Base-by-base conservation (phyloP, 78 protist species). In the Cavenderia fasciculata region DNA sequence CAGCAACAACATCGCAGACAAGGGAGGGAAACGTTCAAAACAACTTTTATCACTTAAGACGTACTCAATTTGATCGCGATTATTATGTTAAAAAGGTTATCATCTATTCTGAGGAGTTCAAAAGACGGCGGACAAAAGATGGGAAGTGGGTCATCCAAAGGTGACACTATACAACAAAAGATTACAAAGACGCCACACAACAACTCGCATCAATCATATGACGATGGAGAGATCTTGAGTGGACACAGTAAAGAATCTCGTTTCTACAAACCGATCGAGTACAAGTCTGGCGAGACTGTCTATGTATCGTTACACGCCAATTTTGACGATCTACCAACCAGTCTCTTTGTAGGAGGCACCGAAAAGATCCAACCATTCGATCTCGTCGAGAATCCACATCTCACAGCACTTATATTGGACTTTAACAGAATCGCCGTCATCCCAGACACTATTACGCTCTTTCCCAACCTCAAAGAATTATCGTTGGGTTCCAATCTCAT, bases 401-500 rank as follows among this genome's bases (percentile, higher is more conserved):
- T 77, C 25, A 62, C 25, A 29, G 41, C 61, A 31, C 29, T 82
- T 57, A 68, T 82, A 34, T 44, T 82, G 33, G 90, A 82, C 33
- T 69, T 68, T 34, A 82, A 82, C 23, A 66, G 56, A 12, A 82
- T 82, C 4, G 3, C 76, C 11, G 25, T 16, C 11, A 54, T 82
- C 10, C 72, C 90, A 0, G 62, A 57, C 12, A 54, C 54, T 12
- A 82, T 82, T 11, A 56, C 71, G 40, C 43, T 82, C 0, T 41
- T 82, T 0, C 27, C n/a, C 1, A 68, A 65, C 41, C 57, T 82
- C 4, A 68, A 62, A 38, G 59, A 65, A 36, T 31, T 82, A 11
- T 82, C 90, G 21, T 38, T 82, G 49, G 41, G 79, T 1, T 59
- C 90, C 36, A 82, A 82, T 33, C 59, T 66, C 33, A 2, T 82